Evolutionary conservation across 441 rosid species (phyloP), one percentile per base, ranked within the genome.

Genomic region (Syzygium syzygioides): DNA sequence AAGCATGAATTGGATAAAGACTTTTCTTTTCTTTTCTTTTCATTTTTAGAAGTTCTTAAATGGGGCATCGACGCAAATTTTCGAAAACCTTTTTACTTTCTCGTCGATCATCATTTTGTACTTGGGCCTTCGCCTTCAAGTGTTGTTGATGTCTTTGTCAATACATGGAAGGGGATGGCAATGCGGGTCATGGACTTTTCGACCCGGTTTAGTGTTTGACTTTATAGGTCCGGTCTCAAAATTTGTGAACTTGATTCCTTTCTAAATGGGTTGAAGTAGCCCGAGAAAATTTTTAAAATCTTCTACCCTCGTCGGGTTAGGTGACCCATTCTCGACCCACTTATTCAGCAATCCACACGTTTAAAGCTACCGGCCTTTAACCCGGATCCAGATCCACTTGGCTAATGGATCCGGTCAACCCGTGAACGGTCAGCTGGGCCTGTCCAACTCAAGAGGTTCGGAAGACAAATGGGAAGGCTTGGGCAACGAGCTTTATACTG

Each of bases 351-450:
- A 17, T 30, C 3, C 45, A 3, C 79, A 2, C 34, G 48, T 32
- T 34, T 68, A 34, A 68, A 10, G 26, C 45, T 34, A 68, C 80
- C 48, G 9, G 50, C 80, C 80, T 14, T 34, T 32, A 2, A 68
- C 79, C 41, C 14, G 26, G 19, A 9, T 68, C 79, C 26, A 34
- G 48, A 19, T 34, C 79, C 26, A 20, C 79, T 18, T 37, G 80
- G 4, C 79, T 6, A 34, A 0, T 68, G 45, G 48, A 68, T 2
- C 83, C 0, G n/a, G 28, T 11, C 50, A 3, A 34, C 52, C 6
- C 25, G 20, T 23, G 83, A 76, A 12, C 26, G 80, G 48, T 15
- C 80, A 4, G 15, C 10, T 20, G 80, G 50, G 50, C 50, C 80
- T 71, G 48, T 71, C 3, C 50, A 68, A 10, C 80, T 19, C 79